phyloP scores from a whole-genome alignment of 805 yeast species.

The Ogataea nakhonphanomensis region DNA sequence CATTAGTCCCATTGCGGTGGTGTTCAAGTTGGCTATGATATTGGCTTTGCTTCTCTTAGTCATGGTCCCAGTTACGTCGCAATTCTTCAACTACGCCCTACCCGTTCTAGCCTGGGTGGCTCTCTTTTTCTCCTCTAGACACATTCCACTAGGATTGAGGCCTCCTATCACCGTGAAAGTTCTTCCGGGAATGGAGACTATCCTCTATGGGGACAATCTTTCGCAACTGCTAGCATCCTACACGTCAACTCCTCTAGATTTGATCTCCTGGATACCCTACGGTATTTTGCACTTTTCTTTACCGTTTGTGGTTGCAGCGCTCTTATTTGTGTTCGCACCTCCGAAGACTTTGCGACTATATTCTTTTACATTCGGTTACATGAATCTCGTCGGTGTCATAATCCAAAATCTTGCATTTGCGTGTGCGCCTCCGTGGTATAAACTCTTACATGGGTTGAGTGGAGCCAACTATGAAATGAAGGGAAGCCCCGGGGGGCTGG shows the following conservation, averaged over 20 bases:
- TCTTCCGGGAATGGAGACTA: slow-evolving; percentile 90
- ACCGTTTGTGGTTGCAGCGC: slow-evolving; percentile 79
- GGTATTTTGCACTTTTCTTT: slow-evolving; percentile 88
- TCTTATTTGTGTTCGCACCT: slow-evolving; percentile 84
- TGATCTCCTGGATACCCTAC: slow-evolving; percentile 92
- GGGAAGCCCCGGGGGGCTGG: slow-evolving; percentile 95
- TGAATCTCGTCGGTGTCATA: slow-evolving; percentile 83
- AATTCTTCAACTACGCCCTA: slow-evolving; percentile 77
- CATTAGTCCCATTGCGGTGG: slow-evolving; percentile 21
- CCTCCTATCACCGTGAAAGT: slow-evolving; percentile 88
- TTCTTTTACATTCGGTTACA: slow-evolving; percentile 92
- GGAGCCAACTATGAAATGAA: slow-evolving; percentile 90
- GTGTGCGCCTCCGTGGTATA: slow-evolving; percentile 98
- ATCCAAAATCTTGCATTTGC: slow-evolving; percentile 76
- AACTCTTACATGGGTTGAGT: slow-evolving; percentile 73
- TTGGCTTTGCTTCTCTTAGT: slow-evolving; percentile 30
- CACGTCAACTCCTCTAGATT: slow-evolving; percentile 63
- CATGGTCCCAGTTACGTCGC: slow-evolving; percentile 72
- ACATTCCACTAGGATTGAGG: slow-evolving; percentile 68
- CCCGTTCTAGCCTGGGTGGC: slow-evolving; percentile 89
- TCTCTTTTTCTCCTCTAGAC: slow-evolving; percentile 72
- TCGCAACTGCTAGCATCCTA: slow-evolving; percentile 79
- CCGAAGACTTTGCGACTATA: slow-evolving; percentile 80
- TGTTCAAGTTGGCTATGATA: slow-evolving; percentile 18
- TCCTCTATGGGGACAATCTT: slow-evolving; percentile 88